These are phyloP conservation scores for Suillus alpinus DNA, from an alignment of 768 basidiomycete genomes.

Conservation along the genomic window DNA sequence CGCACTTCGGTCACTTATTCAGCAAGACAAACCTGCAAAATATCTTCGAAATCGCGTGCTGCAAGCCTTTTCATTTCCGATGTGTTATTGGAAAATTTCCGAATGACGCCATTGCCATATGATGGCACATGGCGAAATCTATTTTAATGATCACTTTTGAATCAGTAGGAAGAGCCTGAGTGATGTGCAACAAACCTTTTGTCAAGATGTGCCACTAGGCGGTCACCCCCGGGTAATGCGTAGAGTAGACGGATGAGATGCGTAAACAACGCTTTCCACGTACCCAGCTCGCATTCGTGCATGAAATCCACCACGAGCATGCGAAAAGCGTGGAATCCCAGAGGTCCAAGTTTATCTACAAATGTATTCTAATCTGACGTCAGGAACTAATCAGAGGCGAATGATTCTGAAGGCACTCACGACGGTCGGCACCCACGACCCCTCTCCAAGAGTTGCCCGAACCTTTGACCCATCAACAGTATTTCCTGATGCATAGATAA, in stretches of 20 bases:
- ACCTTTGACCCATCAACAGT: background rate
- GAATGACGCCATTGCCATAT: conserved; percentile 32
- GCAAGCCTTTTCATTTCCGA: conserved; percentile 35
- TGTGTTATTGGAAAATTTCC: conserved; percentile 31
- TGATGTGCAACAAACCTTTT: conserved; percentile 15
- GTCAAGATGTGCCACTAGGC: conserved; percentile 20
- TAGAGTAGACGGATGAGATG: conserved; percentile 33
- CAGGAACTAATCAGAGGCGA: background rate
- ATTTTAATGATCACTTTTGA: background rate
- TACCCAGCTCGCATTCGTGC: conserved; percentile 38
- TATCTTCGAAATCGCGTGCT: conserved; percentile 41
- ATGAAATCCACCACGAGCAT: conserved; percentile 34
- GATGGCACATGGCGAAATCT: conserved; percentile 15
- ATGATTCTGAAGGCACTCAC: background rate
- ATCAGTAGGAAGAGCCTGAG: background rate
- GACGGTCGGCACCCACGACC: background rate
- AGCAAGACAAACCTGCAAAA: conserved; percentile 34
- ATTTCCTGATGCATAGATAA: conserved; percentile 3
- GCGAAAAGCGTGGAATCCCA: conserved; percentile 19
- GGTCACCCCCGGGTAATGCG: conserved; percentile 4
- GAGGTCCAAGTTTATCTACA: conserved; percentile 13
- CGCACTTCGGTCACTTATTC: background rate
- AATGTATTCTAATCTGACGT: conserved; percentile 27
- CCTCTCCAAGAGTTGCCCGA: background rate
- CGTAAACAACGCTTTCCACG: conserved; percentile 32